Conservation (phyloP, 2,329 filamentous ascomycete species). For the Corniculantispora saksenae region DNA sequence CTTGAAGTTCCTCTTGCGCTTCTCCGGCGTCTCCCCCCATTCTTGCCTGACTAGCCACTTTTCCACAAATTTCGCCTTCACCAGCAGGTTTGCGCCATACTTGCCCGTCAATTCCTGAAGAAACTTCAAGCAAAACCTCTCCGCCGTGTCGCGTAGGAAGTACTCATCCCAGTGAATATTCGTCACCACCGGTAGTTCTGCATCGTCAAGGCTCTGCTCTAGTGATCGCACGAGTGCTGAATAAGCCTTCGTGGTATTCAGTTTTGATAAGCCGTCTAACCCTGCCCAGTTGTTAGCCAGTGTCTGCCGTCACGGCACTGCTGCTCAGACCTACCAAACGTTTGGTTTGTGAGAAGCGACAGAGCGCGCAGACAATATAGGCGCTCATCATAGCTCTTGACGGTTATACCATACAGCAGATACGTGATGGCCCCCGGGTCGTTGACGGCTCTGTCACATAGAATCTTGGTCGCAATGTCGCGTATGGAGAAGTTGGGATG, state of each 20-base stretch:
- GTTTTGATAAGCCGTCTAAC: slow-evolving; percentile 42
- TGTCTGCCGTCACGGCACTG: neutral
- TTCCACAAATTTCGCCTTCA: slow-evolving; percentile 66
- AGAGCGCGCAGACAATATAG: slow-evolving; percentile 59
- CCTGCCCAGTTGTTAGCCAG: slow-evolving; percentile 30
- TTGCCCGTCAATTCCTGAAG: slow-evolving; percentile 60
- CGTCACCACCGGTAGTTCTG: slow-evolving; percentile 51
- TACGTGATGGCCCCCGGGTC: slow-evolving; percentile 52
- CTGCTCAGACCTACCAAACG: slow-evolving; percentile 29
- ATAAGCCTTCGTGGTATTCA: slow-evolving; percentile 54
- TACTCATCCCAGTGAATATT: slow-evolving; percentile 64
- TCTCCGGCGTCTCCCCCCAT: slow-evolving; percentile 60
- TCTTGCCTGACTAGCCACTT: slow-evolving; percentile 74
- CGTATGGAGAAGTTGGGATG: slow-evolving; percentile 74
- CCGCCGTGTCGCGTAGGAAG: slow-evolving; percentile 60
- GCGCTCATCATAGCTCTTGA: slow-evolving; percentile 59
- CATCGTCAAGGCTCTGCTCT: slow-evolving; percentile 55
- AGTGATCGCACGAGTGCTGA: slow-evolving; percentile 61
- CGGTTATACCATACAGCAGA: slow-evolving; percentile 60
- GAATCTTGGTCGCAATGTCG: slow-evolving; percentile 64
- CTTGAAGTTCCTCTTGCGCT: slow-evolving; percentile 55
- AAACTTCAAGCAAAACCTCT: slow-evolving; percentile 61
- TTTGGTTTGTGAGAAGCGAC: slow-evolving; percentile 51
- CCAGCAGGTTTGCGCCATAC: slow-evolving; percentile 57
- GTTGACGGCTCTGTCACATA: slow-evolving; percentile 60